Evolutionary conservation across 2,329 filamentous ascomycete genomes (phyloP), one percentile per base, ranked within the genome.

Genomic region (Anisogramma anomala): DNA sequence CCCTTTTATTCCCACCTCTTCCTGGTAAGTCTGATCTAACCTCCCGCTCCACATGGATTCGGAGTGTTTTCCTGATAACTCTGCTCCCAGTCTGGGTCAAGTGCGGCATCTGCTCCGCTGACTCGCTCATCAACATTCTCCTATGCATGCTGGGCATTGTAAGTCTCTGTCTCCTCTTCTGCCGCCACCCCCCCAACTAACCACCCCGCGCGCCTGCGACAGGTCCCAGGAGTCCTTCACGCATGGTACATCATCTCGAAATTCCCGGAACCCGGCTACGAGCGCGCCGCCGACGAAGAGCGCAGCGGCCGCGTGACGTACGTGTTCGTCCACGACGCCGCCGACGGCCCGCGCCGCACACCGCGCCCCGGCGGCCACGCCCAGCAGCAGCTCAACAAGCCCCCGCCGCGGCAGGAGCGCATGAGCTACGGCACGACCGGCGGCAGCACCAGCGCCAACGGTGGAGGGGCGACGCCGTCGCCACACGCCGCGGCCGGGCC

Each of bases 241-340:
- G 77, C 88, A 48, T 96, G 91, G 89, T 98, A 96, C 72, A 94
- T 96, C 63, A 95, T 98, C 63, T 76, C 84, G 55, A 82, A 84
- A 58, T 84, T 82, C 60, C 91, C 91, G 44, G 89, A 95, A 47
- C 52, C 73, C 48, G 30, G 39, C 18, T 87, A 91, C 63, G 75
- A 84, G 51, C 48, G 64, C 68, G 63, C 73, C 4, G 74, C 78
- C 39, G 72, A 75, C 53, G 52, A 57, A 53, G 71, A 73, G 50
- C 64, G 66, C 51, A 67, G 72, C 51, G 77, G 72, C 50, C 72
- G 69, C 46, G 77, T 89, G 41, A 82, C 79, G 28, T 89, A 91
- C 62, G 83, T 93, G 59, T 83, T 85, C 57, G 82, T 86, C 43
- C 71, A 74, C 59, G 41, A 47, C 23, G 45, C 27, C 6, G 63